phyloP scores from a whole-genome alignment of 208 protist species.

The Trypanosoma avium region DNA sequence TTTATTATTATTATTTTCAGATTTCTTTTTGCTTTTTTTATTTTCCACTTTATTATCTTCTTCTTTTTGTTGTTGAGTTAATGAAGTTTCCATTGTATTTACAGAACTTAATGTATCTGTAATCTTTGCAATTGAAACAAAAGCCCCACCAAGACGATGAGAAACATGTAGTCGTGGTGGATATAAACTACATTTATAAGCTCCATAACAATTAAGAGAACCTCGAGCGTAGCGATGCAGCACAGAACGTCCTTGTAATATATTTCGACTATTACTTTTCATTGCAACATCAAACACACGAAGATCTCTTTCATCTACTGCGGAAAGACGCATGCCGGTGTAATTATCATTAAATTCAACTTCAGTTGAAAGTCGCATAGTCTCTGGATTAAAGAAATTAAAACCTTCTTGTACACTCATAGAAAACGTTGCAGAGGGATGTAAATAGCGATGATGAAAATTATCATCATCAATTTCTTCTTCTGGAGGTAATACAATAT shows the following conservation, averaged over 20 bases:
- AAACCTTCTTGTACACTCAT: constrained; percentile 44
- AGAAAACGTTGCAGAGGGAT: constrained; percentile 66
- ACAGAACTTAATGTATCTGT: not conserved
- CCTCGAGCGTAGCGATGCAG: constrained; percentile 64
- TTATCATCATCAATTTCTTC: constrained; percentile 80
- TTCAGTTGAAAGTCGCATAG: constrained; percentile 53
- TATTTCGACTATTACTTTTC: constrained; percentile 67
- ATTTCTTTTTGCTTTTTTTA: not conserved
- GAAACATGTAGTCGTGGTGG: constrained; percentile 53
- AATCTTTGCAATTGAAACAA: constrained; percentile 54
- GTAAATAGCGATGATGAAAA: constrained; percentile 80
- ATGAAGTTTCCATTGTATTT: not conserved
- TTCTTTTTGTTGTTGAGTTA: constrained; percentile 9
- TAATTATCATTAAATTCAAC: constrained; percentile 62
- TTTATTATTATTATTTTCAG: not conserved
- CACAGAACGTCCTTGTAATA: constrained; percentile 60
- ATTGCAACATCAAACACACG: constrained; percentile 81
- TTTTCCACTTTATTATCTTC: not conserved
- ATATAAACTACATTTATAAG: constrained; percentile 79
- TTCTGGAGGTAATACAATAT: constrained; percentile 32
- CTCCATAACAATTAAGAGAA: constrained; percentile 54
- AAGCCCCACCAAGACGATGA: constrained; percentile 58
- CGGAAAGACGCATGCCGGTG: constrained; percentile 66
- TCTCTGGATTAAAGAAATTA: constrained; percentile 44
- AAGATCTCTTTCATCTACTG: constrained; percentile 54